Evolutionary conservation across 2,329 filamentous ascomycete genomes (phyloP), one percentile per base, ranked within the genome.

Genomic region (Aspergillus neotritici): DNA sequence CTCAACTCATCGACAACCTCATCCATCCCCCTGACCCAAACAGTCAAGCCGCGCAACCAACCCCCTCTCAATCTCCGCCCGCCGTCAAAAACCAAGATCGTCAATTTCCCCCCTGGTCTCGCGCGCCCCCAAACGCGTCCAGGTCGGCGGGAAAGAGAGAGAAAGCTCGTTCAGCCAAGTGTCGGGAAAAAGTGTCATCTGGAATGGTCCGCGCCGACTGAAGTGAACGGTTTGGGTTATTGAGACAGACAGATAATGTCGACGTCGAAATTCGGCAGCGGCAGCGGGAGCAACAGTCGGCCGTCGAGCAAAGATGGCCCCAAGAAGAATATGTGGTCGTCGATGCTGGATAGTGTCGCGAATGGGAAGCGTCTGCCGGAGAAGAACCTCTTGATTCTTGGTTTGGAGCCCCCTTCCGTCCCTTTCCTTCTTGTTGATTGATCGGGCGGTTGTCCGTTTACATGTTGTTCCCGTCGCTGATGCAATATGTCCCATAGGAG

Each of bases 311-410:
- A 86, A 56, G 83, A 84, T 65, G 70, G 71, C 34, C 69, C 72
- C 51, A 90, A 87, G 71, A 87, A 87, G 69, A 87, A 94, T 63
- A 83, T 96, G 68, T 96, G 91, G 91, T 90, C 86, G 48, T 89
- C 87, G 34, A 87, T 96, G 85, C 77, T 96, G 54, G 87, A 94
- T 67, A 84, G 81, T 41, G 90, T 93, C 55, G 88, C 90, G 56
- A 94, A 86, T 68, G 88, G 87, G 54, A 94, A 93, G 74, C 80
- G 86, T 55, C 72, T 96, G 58, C 87, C 89, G 5, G 88, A 95
- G 70, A 96, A 95, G 78, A 94, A 90, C 64, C 71, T 96, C 49
- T 71, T 96, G 33, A 83, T 96, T 15, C 71, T 96, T 63, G 89
- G 87, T 87, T 75, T 52, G 76, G 57, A 30, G 30, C 25, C 14